Percentiles rank a stretch among this genome's conserved stretches.
Conservation (phyloP, 441 rosid species). For the Melastoma candidum region DNA sequence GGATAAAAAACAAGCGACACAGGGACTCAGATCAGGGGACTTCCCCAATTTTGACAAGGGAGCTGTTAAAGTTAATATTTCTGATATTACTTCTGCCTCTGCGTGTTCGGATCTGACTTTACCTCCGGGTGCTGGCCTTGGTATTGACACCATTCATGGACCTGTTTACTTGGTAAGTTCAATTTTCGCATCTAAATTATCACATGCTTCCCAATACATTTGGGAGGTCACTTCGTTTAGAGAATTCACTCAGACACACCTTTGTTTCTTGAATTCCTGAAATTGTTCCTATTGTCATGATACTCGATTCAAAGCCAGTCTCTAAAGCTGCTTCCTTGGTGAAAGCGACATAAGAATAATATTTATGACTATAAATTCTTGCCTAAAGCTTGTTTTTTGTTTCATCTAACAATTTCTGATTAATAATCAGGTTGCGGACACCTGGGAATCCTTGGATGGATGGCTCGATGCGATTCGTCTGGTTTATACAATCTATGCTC, state of each 20-base stretch:
- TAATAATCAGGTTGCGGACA: slow-evolving; percentile 68
- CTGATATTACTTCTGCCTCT: slow-evolving; percentile 73
- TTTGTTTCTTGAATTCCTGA: too few relatives aligned
- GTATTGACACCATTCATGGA: slow-evolving; percentile 67
- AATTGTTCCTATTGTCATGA: too few relatives aligned
- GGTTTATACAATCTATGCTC: slow-evolving; percentile 77
- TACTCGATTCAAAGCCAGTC: too few relatives aligned
- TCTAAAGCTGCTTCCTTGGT: too few relatives aligned
- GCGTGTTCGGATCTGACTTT: slow-evolving; percentile 86
- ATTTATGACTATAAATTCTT: too few relatives aligned
- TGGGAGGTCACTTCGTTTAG: too few relatives aligned
- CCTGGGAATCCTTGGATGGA: slow-evolving; percentile 93
- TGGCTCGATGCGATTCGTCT: slow-evolving; percentile 94
- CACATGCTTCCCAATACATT: neutral
- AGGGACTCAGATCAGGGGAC: slow-evolving; percentile 44
- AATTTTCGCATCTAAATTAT: neutral
- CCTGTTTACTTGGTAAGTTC: slow-evolving; percentile 71
- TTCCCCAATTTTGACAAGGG: slow-evolving; percentile 35
- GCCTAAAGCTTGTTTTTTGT: too few relatives aligned
- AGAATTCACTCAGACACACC: too few relatives aligned
- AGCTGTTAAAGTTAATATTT: slow-evolving; percentile 56
- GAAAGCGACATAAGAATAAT: too few relatives aligned
- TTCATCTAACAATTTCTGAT: neutral
- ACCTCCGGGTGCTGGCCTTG: slow-evolving; percentile 96
- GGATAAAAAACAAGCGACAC: slow-evolving; percentile 46